Conservation (phyloP, 2,329 filamentous ascomycete species). For the Zymoseptoria pseudotritici region DNA sequence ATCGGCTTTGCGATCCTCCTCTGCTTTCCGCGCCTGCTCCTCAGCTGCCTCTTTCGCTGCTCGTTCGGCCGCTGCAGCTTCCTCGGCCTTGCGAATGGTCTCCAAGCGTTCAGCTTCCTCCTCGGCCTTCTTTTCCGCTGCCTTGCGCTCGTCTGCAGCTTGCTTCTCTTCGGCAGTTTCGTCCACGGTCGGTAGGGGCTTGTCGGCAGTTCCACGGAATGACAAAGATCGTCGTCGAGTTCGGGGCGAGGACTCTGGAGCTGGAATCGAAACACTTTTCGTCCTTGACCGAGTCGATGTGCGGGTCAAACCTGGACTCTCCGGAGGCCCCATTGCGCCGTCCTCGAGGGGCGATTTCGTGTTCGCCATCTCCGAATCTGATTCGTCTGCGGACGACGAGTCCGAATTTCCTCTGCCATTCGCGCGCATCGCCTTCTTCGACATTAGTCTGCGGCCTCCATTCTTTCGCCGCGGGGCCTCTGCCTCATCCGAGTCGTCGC, state of each 20-base stretch:
- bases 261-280: constrained; percentile 22
- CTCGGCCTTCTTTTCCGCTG: constrained; percentile 14
- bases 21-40: constrained; percentile 18
- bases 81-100: constrained; percentile 19
- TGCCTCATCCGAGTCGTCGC: constrained; percentile 10
- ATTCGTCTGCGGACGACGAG: constrained; percentile 20
- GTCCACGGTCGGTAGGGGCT: constrained; percentile 18
- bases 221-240: constrained; percentile 23
- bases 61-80: constrained; percentile 16
- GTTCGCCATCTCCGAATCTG: constrained; percentile 15
- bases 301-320: constrained; percentile 19
- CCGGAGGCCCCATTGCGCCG: constrained; percentile 23
- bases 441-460: constrained; percentile 27
- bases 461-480: constrained; percentile 24
- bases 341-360: constrained; percentile 11
- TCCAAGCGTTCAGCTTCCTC: constrained; percentile 9
- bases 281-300: constrained; percentile 20
- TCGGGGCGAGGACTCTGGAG: constrained; percentile 14
- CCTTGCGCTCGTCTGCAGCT: constrained; percentile 12
- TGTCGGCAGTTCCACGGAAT: constrained; percentile 16
- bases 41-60: constrained; percentile 19
- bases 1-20: constrained; percentile 16
- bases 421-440: constrained; percentile 29
- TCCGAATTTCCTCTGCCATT: constrained; percentile 25
- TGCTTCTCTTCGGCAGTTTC: constrained; percentile 19